Evolutionary conservation across 176 grass and related monocot genomes (phyloP).

Genomic region (Juncus inflexus): DNA sequence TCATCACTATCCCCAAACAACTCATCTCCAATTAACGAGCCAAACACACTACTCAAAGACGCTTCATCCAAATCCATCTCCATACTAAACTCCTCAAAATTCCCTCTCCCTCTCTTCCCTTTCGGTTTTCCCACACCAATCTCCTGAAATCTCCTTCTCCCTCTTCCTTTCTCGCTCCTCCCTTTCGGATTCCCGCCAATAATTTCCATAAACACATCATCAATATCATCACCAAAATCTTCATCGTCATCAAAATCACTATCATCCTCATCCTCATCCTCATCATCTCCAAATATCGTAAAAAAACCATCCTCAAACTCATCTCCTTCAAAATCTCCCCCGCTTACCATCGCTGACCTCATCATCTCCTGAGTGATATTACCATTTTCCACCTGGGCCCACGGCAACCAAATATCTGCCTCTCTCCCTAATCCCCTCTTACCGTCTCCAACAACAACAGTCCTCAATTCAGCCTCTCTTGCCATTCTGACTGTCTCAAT

Average conservation of each 20-base stretch:
- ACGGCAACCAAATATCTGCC: constrained; percentile 84
- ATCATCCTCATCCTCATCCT: constrained; percentile 47
- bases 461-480: constrained; percentile 55
- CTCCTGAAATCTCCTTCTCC: constrained; percentile 33
- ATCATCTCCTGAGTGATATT: constrained; percentile 60
- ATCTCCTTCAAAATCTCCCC: constrained; percentile 5
- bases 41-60: constrained; percentile 11
- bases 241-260: constrained; percentile 16
- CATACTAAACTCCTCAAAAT: neutral
- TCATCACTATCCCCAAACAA: constrained; percentile 15
- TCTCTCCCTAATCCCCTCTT: constrained; percentile 44
- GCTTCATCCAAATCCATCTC: neutral
- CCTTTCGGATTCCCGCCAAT: constrained; percentile 12
- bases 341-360: constrained; percentile 25
- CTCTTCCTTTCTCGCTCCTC: constrained; percentile 33
- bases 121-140: neutral
- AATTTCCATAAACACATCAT: neutral
- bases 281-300: constrained; percentile 28
- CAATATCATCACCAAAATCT: constrained; percentile 14
- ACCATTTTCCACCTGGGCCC: constrained; percentile 69
- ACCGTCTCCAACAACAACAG: constrained; percentile 66
- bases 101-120: constrained; percentile 13
- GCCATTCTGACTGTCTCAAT: constrained; percentile 65
- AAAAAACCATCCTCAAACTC: constrained; percentile 32
- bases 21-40: constrained; percentile 7